Base-by-base conservation (phyloP, 1,284 basidiomycete species). In the Leccinum colubrinum region DNA sequence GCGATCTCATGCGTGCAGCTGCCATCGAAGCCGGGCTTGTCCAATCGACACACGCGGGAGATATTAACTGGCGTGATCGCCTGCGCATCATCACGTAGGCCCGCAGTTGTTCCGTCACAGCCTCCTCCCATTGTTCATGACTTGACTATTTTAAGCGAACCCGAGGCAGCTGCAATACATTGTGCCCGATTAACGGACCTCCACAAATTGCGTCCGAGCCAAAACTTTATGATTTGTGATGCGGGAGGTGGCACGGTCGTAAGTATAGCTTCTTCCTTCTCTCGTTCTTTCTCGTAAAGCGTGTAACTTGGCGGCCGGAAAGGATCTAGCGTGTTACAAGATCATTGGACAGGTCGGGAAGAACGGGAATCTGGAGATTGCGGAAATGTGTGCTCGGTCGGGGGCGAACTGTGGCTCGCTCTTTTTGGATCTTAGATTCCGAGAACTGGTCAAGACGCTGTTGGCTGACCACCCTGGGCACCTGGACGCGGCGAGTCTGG, bases 161-260 rank as follows among this genome's bases (percentile, higher is more conserved):
- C 91, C 15, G 92, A 93, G 74, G 91, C 92, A 1, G 91, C 91
- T 14, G 92, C 92, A 15, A 88, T 93, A 3, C 91, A 94, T 63
- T 93, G 91, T 64, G 90, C 88, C 2, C 84, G 88, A 64, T 78
- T 94, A 56, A 90, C 88, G 17, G 85, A 90, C 63, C 78, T 93
- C 6, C 89, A 93, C 74, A 86, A 86, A 67, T 78, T 94, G 55
- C 86, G 83, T 55, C 82, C 90, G 0, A 88, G 86, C 51, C 91
- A 94, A 69, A 90, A 86, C 65, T 93, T 93, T 70, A 87, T 94
- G 79, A 83, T 86, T 50, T 87, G 84, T 67, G 92, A 94, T 73
- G 91, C 91, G 17, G 91, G 92, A 70, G 91, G 91, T 72, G 90
- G 89, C 71, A 90, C 88, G 3, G 88, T 90, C 56, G 83, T 84